Evolutionary conservation across 2,329 filamentous ascomycete genomes (phyloP), one percentile per base, ranked within the genome.

Genomic region (Fusarium subtropicale): DNA sequence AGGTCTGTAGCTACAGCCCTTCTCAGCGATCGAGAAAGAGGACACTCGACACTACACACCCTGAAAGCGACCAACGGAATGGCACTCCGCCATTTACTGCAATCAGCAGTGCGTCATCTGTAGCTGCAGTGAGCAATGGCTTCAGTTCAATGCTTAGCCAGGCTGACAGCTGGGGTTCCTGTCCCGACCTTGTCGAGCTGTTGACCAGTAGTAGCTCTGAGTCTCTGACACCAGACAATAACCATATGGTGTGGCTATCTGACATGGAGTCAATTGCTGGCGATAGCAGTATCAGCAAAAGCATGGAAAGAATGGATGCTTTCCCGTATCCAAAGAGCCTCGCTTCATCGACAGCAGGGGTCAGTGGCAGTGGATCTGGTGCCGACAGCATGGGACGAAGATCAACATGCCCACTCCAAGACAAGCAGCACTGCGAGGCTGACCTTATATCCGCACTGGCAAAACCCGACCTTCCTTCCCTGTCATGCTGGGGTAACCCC

Each of bases 1-100:
- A 51, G 18, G 20, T 51, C 46, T 58, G 55, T 22, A 58, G 46
- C 30, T 58, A 58, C 22, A 58, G 46, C 16, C 55, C 55, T 16
- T 58, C 55, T 6, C 55, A 58, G 22, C 38, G 55, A 31, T 58
- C 55, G 12, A 51, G 55, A n/a, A 58, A 58, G 28, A 50, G 55
- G 22, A 51, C 55, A 13, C 20, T 58, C 3, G 50, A 47, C 16
- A 36, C 22, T 11, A 24, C 46, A 15, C 28, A 58, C 18, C 15
- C 45, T 15, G 55, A 58, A 36, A 26, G 24, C 9, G 55, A 51
- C 11, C 50, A 52, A 24, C 8, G 50, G 36, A 52, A 26, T 31
- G 18, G 34, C 12, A 16, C 50, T 22, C n/a, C 38, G 4, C 45
- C 55, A 3, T 51, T 44, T 10, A 30, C 28, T 7, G 2, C 34